Conservation (phyloP, 176 grass and related monocot species). For the Chrysopogon serrulatus region DNA sequence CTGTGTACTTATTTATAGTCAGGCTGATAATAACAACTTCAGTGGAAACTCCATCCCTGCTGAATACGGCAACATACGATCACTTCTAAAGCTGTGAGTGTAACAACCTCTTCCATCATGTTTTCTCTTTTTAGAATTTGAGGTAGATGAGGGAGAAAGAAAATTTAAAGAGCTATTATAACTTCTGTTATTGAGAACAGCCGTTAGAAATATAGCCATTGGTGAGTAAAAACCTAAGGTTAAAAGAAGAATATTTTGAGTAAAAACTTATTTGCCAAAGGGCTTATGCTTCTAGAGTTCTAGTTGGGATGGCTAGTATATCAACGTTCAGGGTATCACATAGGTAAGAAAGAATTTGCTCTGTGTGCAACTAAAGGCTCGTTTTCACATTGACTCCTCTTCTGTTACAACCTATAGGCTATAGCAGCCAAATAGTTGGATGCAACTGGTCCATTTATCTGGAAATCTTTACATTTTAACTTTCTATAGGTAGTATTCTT, state of each 20-base stretch:
- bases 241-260: neutral
- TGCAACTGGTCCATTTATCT: neutral
- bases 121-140: neutral
- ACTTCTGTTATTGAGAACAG: neutral
- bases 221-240: neutral
- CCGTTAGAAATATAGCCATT: neutral
- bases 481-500: neutral
- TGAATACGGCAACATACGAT: conserved; percentile 52
- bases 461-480: neutral
- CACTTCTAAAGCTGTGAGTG: conserved; percentile 91
- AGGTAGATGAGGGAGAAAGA: neutral
- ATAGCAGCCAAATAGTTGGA: neutral
- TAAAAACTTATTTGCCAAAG: neutral
- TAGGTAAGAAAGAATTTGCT: neutral
- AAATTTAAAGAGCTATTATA: neutral
- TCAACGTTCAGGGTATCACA: neutral
- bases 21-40: conserved; percentile 97
- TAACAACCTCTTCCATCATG: neutral
- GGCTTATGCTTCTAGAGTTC: neutral
- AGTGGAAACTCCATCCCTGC: conserved; percentile 76
- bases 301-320: neutral
- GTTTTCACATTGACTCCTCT: neutral
- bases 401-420: neutral
- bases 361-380: neutral
- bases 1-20: conserved; percentile 56